Evolutionary conservation across 345 rosid genomes (phyloP).

Genomic region (Psidium guajava): DNA sequence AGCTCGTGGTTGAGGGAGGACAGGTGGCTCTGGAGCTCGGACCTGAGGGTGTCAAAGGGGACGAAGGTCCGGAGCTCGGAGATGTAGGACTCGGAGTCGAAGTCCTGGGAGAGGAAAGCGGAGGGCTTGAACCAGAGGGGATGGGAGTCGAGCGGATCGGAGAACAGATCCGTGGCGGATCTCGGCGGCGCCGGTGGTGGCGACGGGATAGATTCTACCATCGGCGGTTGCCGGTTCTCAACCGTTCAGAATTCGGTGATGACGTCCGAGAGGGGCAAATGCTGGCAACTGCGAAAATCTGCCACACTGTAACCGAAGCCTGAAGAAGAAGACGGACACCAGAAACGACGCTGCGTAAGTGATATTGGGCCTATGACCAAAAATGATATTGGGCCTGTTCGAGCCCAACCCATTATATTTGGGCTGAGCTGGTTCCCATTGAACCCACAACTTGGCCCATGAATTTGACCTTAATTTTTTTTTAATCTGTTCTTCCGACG

Average conservation of each 20-base stretch:
- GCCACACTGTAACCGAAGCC: not conserved
- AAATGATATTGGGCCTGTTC: no score
- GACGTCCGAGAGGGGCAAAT: not conserved
- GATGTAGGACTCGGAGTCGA: conserved; percentile 86
- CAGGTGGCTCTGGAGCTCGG: conserved; percentile 77
- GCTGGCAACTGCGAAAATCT: not conserved
- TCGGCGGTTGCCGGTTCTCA: not conserved
- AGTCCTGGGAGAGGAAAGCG: conserved; percentile 66
- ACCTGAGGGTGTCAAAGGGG: conserved; percentile 88
- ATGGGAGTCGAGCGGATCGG: conserved; percentile 78
- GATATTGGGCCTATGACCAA: no score
- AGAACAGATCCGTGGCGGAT: conserved; percentile 80
- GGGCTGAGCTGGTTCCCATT: no score
- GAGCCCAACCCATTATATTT: no score
- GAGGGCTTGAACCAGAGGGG: conserved; percentile 95
- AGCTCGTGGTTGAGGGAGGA: conserved; percentile 92
- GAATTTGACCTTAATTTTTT: no score
- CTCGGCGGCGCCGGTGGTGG: conserved; percentile 44
- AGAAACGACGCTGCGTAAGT: no score
- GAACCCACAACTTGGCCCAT: no score
- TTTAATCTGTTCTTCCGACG: no score
- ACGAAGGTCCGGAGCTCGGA: conserved; percentile 94
- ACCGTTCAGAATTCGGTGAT: not conserved
- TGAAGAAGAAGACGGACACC: not conserved
- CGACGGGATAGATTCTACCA: conserved; percentile 36